Evolutionary conservation across 306 rosid genomes (phyloP).

Genomic region (Alnus glutinosa): DNA sequence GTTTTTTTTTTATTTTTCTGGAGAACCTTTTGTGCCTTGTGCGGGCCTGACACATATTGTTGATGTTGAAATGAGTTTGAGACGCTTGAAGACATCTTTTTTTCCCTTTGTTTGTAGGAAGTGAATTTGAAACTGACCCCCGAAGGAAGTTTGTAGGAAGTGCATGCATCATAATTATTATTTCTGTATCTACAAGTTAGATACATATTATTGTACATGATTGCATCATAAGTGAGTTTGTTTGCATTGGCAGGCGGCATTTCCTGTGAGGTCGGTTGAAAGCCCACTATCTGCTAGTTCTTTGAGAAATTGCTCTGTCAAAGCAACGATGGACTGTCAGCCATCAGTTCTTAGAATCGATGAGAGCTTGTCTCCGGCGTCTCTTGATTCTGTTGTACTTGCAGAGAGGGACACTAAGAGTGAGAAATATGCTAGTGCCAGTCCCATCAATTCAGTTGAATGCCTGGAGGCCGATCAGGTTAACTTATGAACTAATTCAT

Average conservation of each 20-base stretch:
- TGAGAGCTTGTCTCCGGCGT: conserved; percentile 81
- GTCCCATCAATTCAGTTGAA: conserved; percentile 64
- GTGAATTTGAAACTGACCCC: neutral
- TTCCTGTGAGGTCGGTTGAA: conserved; percentile 75
- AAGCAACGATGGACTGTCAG: conserved; percentile 62
- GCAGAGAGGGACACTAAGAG: conserved; percentile 77
- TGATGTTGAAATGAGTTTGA: neutral
- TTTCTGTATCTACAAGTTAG: neutral
- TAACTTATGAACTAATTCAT: conserved; percentile 14
- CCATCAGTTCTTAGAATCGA: conserved; percentile 64
- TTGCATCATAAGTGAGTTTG: neutral
- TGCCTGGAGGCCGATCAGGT: conserved; percentile 90
- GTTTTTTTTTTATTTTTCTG: neutral
- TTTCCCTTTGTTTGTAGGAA: neutral
- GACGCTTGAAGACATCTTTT: neutral
- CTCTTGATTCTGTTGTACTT: conserved; percentile 86
- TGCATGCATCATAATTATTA: neutral
- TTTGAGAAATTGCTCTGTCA: conserved; percentile 54
- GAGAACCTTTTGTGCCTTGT: neutral
- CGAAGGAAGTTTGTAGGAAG: neutral
- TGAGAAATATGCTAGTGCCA: conserved; percentile 54
- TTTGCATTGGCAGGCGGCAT: conserved; percentile 49
- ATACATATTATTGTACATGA: neutral
- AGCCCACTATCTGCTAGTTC: conserved; percentile 74
- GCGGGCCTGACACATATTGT: neutral